These are phyloP conservation scores for Corylus americana DNA, from an alignment of 306 rosid species.

Conservation along the genomic window DNA sequence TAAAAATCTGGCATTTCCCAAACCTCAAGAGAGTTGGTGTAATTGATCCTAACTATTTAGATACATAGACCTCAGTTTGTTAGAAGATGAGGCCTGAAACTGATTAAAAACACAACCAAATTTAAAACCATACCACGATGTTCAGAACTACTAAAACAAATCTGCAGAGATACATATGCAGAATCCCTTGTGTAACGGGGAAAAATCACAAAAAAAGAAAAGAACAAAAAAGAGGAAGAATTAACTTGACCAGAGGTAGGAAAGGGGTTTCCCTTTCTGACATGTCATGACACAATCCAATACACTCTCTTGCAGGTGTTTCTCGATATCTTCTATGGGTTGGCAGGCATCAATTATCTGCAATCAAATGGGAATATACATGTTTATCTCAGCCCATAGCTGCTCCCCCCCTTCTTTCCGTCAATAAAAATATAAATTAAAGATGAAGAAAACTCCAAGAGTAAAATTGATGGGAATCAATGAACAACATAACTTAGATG, in stretches of 20 bases:
- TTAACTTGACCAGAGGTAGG: conserved; percentile 56
- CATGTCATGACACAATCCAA: conserved; percentile 52
- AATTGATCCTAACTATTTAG: neutral
- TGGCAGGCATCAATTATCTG: conserved; percentile 80
- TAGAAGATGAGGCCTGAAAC: neutral
- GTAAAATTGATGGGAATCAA: no score
- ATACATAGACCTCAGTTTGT: neutral
- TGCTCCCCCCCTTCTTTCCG: no score
- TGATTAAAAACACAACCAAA: neutral
- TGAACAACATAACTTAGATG: no score
- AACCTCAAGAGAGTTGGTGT: no score
- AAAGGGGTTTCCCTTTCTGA: conserved; percentile 62
- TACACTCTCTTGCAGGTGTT: conserved; percentile 59
- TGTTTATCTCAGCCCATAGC: neutral
- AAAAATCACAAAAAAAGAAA: neutral
- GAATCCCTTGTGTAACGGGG: neutral
- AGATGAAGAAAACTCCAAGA: no score
- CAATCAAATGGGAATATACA: conserved; percentile 23
- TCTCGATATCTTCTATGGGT: conserved; percentile 75
- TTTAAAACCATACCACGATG: neutral
- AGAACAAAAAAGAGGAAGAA: neutral
- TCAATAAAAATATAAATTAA: neutral
- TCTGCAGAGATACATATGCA: neutral
- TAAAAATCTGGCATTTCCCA: no score
- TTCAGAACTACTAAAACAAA: neutral